Percentiles rank a stretch among this genome's conserved stretches.
phyloP scores from a whole-genome alignment of 192 early-diverging fungal species.

The Glomus cerebriforme region DNA sequence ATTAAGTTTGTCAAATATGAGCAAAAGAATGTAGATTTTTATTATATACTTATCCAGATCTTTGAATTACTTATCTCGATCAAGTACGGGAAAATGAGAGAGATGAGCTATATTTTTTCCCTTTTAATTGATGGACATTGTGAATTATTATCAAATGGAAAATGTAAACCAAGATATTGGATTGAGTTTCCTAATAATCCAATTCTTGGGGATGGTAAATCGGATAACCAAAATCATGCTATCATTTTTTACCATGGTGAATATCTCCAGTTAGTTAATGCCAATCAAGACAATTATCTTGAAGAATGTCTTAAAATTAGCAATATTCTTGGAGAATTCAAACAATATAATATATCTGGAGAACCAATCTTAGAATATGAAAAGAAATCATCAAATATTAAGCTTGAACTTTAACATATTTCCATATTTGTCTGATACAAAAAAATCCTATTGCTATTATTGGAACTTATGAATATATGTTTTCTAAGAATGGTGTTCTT shows the following conservation, averaged over 20 bases:
- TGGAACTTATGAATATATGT: conserved; percentile 84
- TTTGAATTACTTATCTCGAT: conserved; percentile 81
- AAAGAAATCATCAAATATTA: no score
- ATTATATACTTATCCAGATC: conserved; percentile 71
- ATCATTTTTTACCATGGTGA: conserved; percentile 86
- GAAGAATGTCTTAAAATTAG: conserved; percentile 89
- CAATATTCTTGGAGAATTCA: conserved; percentile 85
- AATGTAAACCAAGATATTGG: conserved; percentile 74
- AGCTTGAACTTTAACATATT: conserved; percentile 44
- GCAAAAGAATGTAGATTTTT: conserved; percentile 76
- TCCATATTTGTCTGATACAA: conserved; percentile 66
- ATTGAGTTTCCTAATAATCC: conserved; percentile 81
- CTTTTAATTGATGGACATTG: conserved; percentile 81
- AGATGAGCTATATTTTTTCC: conserved; percentile 59
- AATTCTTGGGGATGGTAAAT: conserved; percentile 90
- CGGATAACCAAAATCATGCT: conserved; percentile 88
- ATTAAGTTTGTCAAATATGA: conserved; percentile 78
- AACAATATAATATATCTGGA: conserved; percentile 63
- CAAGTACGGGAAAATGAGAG: conserved; percentile 64
- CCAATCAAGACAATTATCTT: conserved; percentile 93
- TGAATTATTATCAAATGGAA: conserved; percentile 66
- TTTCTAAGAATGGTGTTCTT: conserved; percentile 81
- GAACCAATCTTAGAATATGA: no score
- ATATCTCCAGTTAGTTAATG: conserved; percentile 84
- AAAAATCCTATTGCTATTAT: conserved; percentile 78